Evolutionary conservation across 202 grass and related monocot genomes (phyloP).

Genomic region (Bolboschoenoplectus hybrid): DNA sequence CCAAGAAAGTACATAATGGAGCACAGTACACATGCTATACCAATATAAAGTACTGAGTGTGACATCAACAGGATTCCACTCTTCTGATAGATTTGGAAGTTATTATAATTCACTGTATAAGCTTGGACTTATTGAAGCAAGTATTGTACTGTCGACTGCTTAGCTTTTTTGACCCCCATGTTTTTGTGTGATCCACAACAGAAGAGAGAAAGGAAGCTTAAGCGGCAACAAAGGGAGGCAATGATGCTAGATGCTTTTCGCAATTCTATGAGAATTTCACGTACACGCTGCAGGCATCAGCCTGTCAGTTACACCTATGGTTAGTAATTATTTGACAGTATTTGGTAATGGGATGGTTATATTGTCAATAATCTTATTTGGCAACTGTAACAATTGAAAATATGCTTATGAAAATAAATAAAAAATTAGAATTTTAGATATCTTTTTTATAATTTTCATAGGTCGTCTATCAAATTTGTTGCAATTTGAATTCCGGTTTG

Average conservation of each 20-base stretch:
- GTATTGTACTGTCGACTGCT: slow-evolving; percentile 23
- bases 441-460: background rate
- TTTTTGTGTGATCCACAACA: slow-evolving; percentile 39
- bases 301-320: slow-evolving; percentile 70
- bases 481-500: background rate
- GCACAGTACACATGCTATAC: background rate
- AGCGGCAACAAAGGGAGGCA: slow-evolving; percentile 69
- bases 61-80: background rate
- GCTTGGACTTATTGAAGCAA: background rate
- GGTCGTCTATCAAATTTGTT: background rate
- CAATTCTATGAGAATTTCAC: slow-evolving; percentile 44
- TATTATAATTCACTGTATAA: slow-evolving; percentile 8
- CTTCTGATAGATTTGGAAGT: slow-evolving; percentile 19
- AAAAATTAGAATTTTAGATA: slow-evolving; percentile 13
- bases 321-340: slow-evolving; percentile 42
- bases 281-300: slow-evolving; percentile 52
- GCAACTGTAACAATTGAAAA: background rate
- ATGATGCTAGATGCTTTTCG: slow-evolving; percentile 52
- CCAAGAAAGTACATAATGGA: background rate
- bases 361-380: slow-evolving; percentile 6
- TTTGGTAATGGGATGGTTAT: slow-evolving; percentile 9
- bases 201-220: slow-evolving; percentile 70
- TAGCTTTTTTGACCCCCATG: background rate
- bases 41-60: background rate
- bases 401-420: background rate